Conservation (phyloP, 805 yeast species). For the Pichia paraexigua region DNA sequence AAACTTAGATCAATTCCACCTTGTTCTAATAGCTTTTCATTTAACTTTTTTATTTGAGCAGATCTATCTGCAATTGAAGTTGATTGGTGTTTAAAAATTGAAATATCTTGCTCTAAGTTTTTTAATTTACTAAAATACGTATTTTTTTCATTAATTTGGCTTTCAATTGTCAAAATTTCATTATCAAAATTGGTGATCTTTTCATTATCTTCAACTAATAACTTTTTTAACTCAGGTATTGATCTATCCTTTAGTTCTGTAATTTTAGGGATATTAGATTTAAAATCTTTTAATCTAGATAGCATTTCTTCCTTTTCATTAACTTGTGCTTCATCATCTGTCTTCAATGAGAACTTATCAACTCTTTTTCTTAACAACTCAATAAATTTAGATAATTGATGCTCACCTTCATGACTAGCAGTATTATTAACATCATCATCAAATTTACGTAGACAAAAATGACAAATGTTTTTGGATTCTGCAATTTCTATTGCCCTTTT, state of each 20-base stretch:
- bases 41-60: conserved; percentile 5
- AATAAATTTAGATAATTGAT: conserved; percentile 16
- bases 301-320: conserved; percentile 24
- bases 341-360: conserved; percentile 13
- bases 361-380: conserved; percentile 20
- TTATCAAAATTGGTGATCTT: background rate
- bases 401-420: background rate
- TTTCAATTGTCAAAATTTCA: conserved; percentile 10
- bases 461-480: conserved; percentile 47
- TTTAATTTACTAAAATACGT: conserved; percentile 6
- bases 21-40: conserved; percentile 10
- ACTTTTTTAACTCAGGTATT: conserved; percentile 10
- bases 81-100: background rate
- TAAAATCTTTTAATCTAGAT: conserved; percentile 21
- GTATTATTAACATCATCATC: conserved; percentile 24
- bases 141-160: conserved; percentile 18
- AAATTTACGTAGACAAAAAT: conserved; percentile 66
- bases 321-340: conserved; percentile 14
- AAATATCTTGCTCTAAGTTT: conserved; percentile 7
- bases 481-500: conserved; percentile 62
- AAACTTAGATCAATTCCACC: conserved; percentile 2
- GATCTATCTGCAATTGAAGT: conserved; percentile 9
- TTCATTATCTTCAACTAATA: background rate
- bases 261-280: conserved; percentile 21
- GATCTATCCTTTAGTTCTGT: conserved; percentile 25